A percentile compares a stretch with the other conserved stretches of the same genome.
These are phyloP conservation scores for Aspergillus sp. DNA, from an alignment of 2,329 filamentous ascomycete species.

Conservation along the genomic window DNA sequence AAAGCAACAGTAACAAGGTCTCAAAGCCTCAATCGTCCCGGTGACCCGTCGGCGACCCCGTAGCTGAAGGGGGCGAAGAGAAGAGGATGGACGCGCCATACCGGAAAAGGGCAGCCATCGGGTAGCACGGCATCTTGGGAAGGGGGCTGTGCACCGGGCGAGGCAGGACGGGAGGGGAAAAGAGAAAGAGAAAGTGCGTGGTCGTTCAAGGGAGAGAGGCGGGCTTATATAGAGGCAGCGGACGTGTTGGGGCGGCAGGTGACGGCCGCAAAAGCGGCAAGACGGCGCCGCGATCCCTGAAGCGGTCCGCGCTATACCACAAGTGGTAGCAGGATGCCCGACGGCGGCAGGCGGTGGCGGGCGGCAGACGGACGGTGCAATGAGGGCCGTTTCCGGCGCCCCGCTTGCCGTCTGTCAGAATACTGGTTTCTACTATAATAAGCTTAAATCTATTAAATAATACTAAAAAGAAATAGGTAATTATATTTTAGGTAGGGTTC, in stretches of 20 bases:
- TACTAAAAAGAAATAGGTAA: too few species aligned
- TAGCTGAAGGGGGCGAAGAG: neutral
- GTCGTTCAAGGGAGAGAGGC: slow-evolving; percentile 17
- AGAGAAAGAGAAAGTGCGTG: slow-evolving; percentile 26
- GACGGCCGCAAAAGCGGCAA: slow-evolving; percentile 21
- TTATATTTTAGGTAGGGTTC: too few species aligned
- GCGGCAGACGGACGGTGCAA: slow-evolving; percentile 19
- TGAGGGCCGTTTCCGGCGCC: slow-evolving; percentile 21
- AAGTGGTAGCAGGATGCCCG: slow-evolving; percentile 17
- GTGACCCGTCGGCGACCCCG: neutral
- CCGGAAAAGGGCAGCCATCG: neutral
- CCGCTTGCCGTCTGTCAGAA: slow-evolving; percentile 18
- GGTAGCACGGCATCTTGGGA: neutral
- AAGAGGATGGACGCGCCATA: neutral
- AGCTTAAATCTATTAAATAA: too few species aligned
- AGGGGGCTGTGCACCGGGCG: neutral
- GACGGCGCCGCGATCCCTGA: slow-evolving; percentile 19
- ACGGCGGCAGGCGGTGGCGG: slow-evolving; percentile 18
- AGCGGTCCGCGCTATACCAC: slow-evolving; percentile 16
- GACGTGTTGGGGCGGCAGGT: slow-evolving; percentile 13
- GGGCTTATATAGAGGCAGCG: slow-evolving; percentile 27
- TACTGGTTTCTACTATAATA: too few species aligned
- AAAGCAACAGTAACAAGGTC: neutral
- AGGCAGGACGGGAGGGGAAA: slow-evolving; percentile 7
- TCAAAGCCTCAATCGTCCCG: neutral